Percentiles rank a stretch among this genome's conserved stretches.
These are phyloP conservation scores for Neonectria faginata DNA, from an alignment of 2,329 filamentous ascomycete species.

Conservation along the genomic window DNA sequence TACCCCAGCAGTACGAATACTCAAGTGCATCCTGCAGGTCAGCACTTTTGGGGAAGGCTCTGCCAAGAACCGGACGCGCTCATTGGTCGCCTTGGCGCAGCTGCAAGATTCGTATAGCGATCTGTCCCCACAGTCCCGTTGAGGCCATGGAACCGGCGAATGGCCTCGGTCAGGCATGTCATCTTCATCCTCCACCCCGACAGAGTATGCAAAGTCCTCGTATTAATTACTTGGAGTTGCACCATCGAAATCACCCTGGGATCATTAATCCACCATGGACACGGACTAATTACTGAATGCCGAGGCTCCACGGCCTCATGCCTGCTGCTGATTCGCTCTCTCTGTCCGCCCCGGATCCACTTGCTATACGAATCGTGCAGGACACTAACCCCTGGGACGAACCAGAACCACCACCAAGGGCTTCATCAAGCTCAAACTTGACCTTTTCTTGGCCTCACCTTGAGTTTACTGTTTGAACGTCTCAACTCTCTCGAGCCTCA, in stretches of 20 bases:
- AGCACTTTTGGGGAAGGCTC: background rate
- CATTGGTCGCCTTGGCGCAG: constrained; percentile 8
- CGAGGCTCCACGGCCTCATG: background rate
- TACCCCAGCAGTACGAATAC: background rate
- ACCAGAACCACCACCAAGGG: constrained; percentile 1
- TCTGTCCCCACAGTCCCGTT: constrained; percentile 16
- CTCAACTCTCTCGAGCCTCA: constrained; percentile 21
- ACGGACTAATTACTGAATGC: no score
- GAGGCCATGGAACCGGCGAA: background rate
- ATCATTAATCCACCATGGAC: no score
- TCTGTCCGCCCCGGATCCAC: background rate
- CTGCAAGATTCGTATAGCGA: constrained; percentile 40
- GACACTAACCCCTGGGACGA: background rate
- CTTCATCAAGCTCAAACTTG: background rate
- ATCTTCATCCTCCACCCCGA: background rate
- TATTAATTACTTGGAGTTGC: no score
- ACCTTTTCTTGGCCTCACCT: background rate
- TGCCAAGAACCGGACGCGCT: constrained; percentile 7
- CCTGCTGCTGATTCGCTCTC: background rate
- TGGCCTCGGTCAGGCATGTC: constrained; percentile 4
- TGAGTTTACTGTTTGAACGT: background rate
- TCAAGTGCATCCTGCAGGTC: background rate
- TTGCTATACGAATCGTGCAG: constrained; percentile 17
- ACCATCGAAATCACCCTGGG: no score
- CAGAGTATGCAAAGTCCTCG: no score